A percentile compares a stretch with the other conserved stretches of the same genome.
phyloP scores from a whole-genome alignment of 345 rosid genomes.

The Aurinia saxatilis region DNA sequence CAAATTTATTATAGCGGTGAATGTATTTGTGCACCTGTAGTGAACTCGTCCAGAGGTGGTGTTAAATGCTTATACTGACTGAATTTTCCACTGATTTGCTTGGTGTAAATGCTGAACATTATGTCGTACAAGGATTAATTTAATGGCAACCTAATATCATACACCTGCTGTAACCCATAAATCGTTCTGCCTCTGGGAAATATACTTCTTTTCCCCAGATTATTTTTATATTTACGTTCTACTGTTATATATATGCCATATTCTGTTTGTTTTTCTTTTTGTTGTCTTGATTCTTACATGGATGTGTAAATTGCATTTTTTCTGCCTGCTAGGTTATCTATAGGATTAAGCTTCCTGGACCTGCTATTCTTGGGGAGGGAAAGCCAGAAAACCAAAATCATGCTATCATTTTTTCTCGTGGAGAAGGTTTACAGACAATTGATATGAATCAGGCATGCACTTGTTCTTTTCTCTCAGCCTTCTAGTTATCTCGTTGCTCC shows the following conservation, averaged over 20 bases:
- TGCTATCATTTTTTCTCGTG: slow-evolving; percentile 94
- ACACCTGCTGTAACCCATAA: background rate
- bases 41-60: background rate
- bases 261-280: background rate
- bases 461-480: background rate
- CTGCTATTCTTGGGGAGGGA: slow-evolving; percentile 97
- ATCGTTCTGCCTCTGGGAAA: background rate
- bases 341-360: slow-evolving; percentile 91
- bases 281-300: background rate
- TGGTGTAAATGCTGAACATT: no score
- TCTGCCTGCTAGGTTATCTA: slow-evolving; percentile 72
- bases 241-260: background rate
- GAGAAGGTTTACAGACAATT: slow-evolving; percentile 97
- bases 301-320: background rate
- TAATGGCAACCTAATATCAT: background rate
- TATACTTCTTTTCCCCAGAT: background rate
- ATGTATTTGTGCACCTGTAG: background rate
- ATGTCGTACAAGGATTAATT: background rate
- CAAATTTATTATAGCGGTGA: background rate
- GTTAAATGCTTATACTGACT: background rate
- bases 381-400: slow-evolving; percentile 99
- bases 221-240: background rate
- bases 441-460: slow-evolving; percentile 92
- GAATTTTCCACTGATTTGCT: background rate
- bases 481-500: background rate